Percentiles rank a stretch among this genome's conserved stretches.
Conservation (phyloP, 2,329 filamentous ascomycete genomes). For the Fusarium brevicatenulatum region DNA sequence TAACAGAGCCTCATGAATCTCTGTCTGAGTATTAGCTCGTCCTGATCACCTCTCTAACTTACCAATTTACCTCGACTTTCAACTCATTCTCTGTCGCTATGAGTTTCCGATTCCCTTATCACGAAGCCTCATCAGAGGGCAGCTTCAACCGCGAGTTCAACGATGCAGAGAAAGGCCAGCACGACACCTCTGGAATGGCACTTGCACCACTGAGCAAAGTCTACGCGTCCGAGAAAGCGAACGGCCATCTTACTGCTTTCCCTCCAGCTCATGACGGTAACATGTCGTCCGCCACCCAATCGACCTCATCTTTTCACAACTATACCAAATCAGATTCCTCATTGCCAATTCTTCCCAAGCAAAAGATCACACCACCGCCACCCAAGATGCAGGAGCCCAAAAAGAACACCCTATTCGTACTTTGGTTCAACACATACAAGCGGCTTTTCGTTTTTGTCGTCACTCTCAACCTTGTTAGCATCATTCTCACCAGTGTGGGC, state of each 20-base stretch:
- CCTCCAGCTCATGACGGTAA: neutral
- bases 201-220: neutral
- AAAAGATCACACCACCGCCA: neutral
- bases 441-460: neutral
- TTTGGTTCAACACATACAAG: neutral
- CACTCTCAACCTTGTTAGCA: neutral
- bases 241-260: neutral
- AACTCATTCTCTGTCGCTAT: neutral
- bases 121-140: fast-evolving
- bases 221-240: neutral
- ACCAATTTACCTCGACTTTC: fast-evolving
- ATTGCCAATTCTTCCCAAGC: neutral
- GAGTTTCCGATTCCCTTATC: neutral
- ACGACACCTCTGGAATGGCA: neutral
- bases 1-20: too few relatives aligned
- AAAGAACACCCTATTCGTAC: neutral
- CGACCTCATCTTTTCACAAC: neutral
- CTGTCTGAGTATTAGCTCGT: neutral
- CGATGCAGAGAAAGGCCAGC: neutral
- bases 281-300: neutral
- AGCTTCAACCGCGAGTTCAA: neutral
- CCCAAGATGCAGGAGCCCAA: neutral
- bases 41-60: fast-evolving
- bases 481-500: neutral
- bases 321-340: neutral